Evolutionary conservation across 2,329 filamentous ascomycete species (phyloP), one percentile per base, ranked within the genome.

Genomic region (Pseudocercospora pini-densiflorae): DNA sequence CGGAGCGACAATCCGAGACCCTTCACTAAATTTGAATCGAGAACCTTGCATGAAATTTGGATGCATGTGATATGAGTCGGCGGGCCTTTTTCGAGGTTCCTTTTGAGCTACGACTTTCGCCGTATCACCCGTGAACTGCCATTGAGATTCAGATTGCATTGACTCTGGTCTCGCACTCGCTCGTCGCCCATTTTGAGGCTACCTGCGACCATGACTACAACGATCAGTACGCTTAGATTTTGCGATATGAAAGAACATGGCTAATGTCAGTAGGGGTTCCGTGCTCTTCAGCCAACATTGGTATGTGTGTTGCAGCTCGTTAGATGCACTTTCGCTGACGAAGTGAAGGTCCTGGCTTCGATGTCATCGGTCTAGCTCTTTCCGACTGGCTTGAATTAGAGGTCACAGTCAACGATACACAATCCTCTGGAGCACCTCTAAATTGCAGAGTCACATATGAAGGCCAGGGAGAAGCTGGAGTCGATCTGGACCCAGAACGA

Each of bases 281-380:
- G 71, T 96, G 92, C 83, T 98, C 94, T 67, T 97, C 94, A 68
- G 94, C 94, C 82, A 98, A 98, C 84, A 97, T 98, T 77, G 94
- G 85, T 83, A 77, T 47, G 59, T 29, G 10, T 24, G 19, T 21
- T 36, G 40, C 49, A 62, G 55, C 40, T 29, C 53, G 19, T 29
- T 12, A 47, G 59, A 60, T 21, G 45, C 40, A 14, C 47, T 51
- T 55, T 33, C 31, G 51, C 61, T 69, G 23, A 66, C 40, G 31
- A 68, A 67, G 45, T 24, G n/a, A 68, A 80, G 79, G 93, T 73
- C 94, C 94, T 58, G 94, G 94, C 66, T 99, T 98, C 85, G 94
- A 99, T 84, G 94, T 97, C 75, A 97, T 98, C 79, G 93, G 95
- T 73, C 90, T 99, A 68, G 94, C 94, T 8, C 86, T 99, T 72